These are phyloP conservation scores for Monascus ruber DNA, from an alignment of 2,329 filamentous ascomycete genomes.

Conservation along the genomic window DNA sequence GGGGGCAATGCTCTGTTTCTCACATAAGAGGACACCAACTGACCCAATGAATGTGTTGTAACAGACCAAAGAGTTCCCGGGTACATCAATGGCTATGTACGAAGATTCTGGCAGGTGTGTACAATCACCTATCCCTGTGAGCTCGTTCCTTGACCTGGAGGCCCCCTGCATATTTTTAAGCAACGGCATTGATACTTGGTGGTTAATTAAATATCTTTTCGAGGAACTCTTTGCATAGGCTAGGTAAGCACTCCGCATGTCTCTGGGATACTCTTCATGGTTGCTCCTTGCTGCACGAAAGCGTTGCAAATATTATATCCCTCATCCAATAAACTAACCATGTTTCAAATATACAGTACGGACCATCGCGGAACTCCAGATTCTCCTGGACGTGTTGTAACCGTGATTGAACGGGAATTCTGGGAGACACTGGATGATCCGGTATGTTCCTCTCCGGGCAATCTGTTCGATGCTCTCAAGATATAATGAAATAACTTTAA, in stretches of 20 bases:
- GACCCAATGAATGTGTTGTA: slow-evolving; percentile 1
- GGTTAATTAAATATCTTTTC: too few species aligned
- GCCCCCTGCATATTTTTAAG: background rate
- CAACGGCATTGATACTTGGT: too few species aligned
- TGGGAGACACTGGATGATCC: slow-evolving; percentile 67
- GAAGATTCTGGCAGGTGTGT: slow-evolving; percentile 93
- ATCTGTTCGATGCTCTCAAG: background rate
- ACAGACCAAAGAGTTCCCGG: slow-evolving; percentile 74
- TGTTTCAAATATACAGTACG: slow-evolving; percentile 45
- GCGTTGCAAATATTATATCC: too few species aligned
- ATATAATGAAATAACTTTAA: background rate
- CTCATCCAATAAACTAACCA: slow-evolving; percentile 2
- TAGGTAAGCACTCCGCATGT: too few species aligned
- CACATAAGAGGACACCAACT: background rate
- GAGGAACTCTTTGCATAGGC: too few species aligned
- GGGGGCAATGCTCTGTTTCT: background rate
- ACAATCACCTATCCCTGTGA: slow-evolving; percentile 1
- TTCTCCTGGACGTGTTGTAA: slow-evolving; percentile 81
- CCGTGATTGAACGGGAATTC: slow-evolving; percentile 71
- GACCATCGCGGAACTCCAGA: slow-evolving; percentile 89
- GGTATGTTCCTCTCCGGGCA: slow-evolving; percentile 25
- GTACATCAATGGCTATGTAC: slow-evolving; percentile 86
- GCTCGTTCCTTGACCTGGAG: background rate
- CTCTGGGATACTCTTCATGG: background rate
- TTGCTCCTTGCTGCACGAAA: too few species aligned